Percentiles rank a stretch among this genome's conserved stretches.
Evolutionary conservation across 2,329 filamentous ascomycete genomes (phyloP).

Genomic region (Cercospora zeae-maydis): DNA sequence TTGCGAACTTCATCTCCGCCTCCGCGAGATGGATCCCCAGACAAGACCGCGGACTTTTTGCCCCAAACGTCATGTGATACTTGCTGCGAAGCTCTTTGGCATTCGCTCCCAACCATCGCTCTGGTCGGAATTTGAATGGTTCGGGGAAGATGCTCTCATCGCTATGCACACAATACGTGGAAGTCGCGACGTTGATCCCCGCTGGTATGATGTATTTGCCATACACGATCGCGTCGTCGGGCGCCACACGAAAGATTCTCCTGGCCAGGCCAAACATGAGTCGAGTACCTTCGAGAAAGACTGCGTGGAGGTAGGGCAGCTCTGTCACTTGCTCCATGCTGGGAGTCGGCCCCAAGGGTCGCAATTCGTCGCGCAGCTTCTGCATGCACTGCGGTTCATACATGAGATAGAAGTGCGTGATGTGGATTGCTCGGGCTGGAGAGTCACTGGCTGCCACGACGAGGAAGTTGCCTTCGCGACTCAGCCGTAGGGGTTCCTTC

Average conservation of each 20-base stretch:
- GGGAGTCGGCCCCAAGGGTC: conserved; percentile 4
- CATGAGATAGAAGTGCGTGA: conserved; percentile 14
- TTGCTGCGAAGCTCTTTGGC: conserved; percentile 23
- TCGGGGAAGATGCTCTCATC: conserved; percentile 33
- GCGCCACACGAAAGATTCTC: conserved; percentile 25
- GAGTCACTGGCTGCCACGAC: conserved; percentile 13
- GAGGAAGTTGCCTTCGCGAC: conserved; percentile 9
- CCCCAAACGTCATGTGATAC: conserved; percentile 35
- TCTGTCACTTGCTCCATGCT: conserved; percentile 14
- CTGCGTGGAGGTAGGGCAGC: conserved; percentile 22
- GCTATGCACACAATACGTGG: conserved; percentile 33
- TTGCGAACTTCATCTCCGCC: conserved; percentile 35
- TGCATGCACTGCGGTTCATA: conserved; percentile 1
- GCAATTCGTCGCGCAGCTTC: conserved; percentile 7
- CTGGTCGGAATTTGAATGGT: conserved; percentile 31
- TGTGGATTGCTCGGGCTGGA: conserved; percentile 2
- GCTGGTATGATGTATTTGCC: conserved; percentile 17
- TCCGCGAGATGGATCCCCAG: conserved; percentile 36
- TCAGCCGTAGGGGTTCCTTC: conserved; percentile 12
- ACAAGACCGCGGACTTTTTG: conserved; percentile 30
- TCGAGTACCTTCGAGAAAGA: conserved; percentile 26
- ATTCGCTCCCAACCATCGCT: conserved; percentile 7
- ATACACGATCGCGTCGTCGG: conserved; percentile 15
- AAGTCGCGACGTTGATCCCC: conserved; percentile 30
- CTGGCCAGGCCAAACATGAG: conserved; percentile 25